Conservation (phyloP, 345 rosid genomes). For the Eucalyptus camaldulensis region DNA sequence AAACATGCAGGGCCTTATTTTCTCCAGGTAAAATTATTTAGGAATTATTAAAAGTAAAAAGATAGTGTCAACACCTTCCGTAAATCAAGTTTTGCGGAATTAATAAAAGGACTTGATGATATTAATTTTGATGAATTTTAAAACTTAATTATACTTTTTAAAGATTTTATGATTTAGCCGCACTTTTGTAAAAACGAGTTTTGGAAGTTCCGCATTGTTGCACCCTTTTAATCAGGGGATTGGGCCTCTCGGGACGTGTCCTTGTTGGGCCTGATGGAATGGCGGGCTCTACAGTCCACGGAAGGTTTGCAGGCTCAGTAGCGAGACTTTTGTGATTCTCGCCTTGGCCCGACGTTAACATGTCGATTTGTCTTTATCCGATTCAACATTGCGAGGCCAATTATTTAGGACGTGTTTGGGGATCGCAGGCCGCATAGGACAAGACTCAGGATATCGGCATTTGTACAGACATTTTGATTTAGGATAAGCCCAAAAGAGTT, state of each 20-base stretch:
- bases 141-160: rapidly evolving
- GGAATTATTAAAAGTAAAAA: not conserved
- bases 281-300: not conserved
- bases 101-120: too few relatives aligned
- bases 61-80: not conserved
- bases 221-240: not conserved
- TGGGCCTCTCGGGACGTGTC: not conserved
- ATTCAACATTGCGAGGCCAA: not conserved
- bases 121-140: too few relatives aligned
- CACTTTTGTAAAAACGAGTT: too few relatives aligned
- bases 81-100: not conserved
- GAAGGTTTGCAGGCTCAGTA: not conserved
- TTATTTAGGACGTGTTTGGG: not conserved
- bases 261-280: not conserved
- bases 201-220: not conserved
- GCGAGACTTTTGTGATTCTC: not conserved
- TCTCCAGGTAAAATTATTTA: not conserved
- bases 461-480: not conserved
- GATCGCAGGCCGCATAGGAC: not conserved
- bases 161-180: too few relatives aligned
- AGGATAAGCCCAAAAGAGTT: not conserved
- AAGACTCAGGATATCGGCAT: not conserved
- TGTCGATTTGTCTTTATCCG: not conserved
- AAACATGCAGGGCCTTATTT: too few relatives aligned
- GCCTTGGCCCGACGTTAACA: not conserved